Evolutionary conservation across 257 asterid genomes (phyloP), one percentile per base, ranked within the genome.

Genomic region (Sherardia arvensis): DNA sequence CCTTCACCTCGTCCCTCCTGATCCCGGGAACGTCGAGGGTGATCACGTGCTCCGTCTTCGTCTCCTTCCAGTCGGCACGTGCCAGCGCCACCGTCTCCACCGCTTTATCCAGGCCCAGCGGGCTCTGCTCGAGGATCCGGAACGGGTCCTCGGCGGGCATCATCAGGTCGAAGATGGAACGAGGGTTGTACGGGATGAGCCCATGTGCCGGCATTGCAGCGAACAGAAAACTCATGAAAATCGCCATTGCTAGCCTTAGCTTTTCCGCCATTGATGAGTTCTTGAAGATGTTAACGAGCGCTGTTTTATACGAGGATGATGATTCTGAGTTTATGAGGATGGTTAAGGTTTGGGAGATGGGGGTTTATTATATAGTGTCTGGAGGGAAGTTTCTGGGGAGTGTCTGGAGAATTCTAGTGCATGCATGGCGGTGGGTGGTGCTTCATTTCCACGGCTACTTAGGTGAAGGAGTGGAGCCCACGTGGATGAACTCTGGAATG

Each of bases 41-140:
- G 18, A 90, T 85, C 55, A 79, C 57, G 69, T 90, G 97, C 53
- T 77, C 84, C 32, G 68, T 53, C 4, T 81, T 56, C 0, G 95
- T 84, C 67, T 90, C 97, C 74, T 85, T 68, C 97, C 96, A 87
- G 73, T 91, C 93, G 0, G 93, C 85, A 17, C 90, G 93, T 0
- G 82, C 85, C 21, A 80, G 68, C 23, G 85, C 73, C 22, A 80
- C 36, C 0, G 76, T 8, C 1, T 77, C 78, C 1, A 47, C 43
- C 1, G 66, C 71, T 17, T 72, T 77, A 18, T 66, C 72, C 1
- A 77, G 8, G 18, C 66, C 72, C 0, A 77, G 10, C 2, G 83
- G 85, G 62, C 47, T 29, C 23, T 77, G 80, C 22, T 80, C 83
- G 34, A 77, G 61, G 26, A 80, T 77, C 62, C 64, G 74, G 56